Evolutionary conservation across 140 eudicot species (phyloP), one percentile per base, ranked within the genome.

Genomic region (Bidens hawaiensis): DNA sequence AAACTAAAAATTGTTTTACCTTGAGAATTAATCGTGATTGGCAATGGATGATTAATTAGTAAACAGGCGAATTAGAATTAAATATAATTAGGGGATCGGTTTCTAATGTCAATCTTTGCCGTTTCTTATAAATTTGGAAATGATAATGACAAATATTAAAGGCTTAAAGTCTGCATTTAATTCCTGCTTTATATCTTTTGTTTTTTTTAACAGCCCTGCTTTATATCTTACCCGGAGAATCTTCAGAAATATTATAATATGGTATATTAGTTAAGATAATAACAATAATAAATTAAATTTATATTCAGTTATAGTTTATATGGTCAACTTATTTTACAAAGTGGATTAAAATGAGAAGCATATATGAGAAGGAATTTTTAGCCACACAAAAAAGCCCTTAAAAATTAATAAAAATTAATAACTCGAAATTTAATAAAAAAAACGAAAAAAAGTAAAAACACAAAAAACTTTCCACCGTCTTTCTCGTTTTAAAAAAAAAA

Each of bases 1-100:
- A 38, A 41, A n/a, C n/a, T n/a, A n/a, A 38, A 6, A 60, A 40
- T 22, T 18, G n/a, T 60, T 31, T 60, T 60, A 60, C 51, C 11
- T 58, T 31, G 48, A 12, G 26, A 19, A 38, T n/a, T n/a, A n/a
- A 58, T 34, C 14, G 48, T 15, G 38, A 57, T 60, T 60, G 13
- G 23, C 21, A 22, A 26, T 14, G 51, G 21, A 60, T 21, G 14
- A 40, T 2, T n/a, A n/a, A n/a, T n/a, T n/a, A n/a, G n/a, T n/a
- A n/a, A n/a, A n/a, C n/a, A n/a, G n/a, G n/a, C n/a, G n/a, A n/a
- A n/a, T n/a, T n/a, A n/a, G n/a, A n/a, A n/a, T n/a, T n/a, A n/a
- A n/a, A 21, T 60, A 11, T 22, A 40, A 13, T 21, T n/a, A 34
- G 52, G 34, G 49, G 28, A 34, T 59, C n/a, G 49, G 49, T 52